Percentiles rank a stretch among this genome's conserved stretches.
phyloP scores from a whole-genome alignment of 1,139 yeast genomes.

The Magnusiomyces tetraspermus region DNA sequence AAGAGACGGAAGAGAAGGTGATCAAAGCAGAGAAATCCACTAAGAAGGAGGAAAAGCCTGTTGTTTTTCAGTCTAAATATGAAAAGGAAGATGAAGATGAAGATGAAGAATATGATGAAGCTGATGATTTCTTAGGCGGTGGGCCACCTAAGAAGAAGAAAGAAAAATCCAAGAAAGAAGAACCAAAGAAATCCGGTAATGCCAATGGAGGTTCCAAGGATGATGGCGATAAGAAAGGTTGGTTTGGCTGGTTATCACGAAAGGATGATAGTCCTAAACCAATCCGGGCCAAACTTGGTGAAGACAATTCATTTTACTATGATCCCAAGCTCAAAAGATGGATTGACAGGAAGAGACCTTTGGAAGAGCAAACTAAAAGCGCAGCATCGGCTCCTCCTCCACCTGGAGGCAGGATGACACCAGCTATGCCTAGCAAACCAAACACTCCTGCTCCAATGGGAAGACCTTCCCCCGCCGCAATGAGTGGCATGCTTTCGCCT shows the following conservation, averaged over 20 bases:
- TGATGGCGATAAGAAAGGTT: constrained; percentile 31
- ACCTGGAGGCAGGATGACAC: constrained; percentile 14
- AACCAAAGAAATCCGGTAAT: constrained; percentile 16
- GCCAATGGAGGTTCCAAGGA: constrained; percentile 16
- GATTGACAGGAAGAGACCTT: constrained; percentile 67
- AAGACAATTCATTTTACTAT: constrained; percentile 60
- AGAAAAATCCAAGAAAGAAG: constrained; percentile 14
- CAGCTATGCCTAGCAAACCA: constrained; percentile 18
- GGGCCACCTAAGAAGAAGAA: constrained; percentile 17
- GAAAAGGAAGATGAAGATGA: constrained; percentile 4
- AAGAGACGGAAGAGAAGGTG: constrained; percentile 19
- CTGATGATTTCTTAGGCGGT: constrained; percentile 25
- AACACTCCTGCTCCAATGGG: constrained; percentile 11
- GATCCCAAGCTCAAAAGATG: constrained; percentile 82
- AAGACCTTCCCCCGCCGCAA: not conserved
- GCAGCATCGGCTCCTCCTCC: constrained; percentile 38
- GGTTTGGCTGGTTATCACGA: constrained; percentile 42
- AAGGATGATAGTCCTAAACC: constrained; percentile 60
- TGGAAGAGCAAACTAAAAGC: constrained; percentile 52
- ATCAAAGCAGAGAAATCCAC: too few relatives aligned
- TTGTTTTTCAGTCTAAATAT: not conserved
- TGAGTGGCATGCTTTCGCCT: constrained; percentile 2
- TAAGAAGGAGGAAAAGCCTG: not conserved
- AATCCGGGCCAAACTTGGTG: constrained; percentile 78
- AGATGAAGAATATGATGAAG: constrained; percentile 35